A percentile compares a stretch with the other conserved stretches of the same genome.
phyloP scores from a whole-genome alignment of 2,329 filamentous ascomycete genomes.

The Rutstroemia sp. region DNA sequence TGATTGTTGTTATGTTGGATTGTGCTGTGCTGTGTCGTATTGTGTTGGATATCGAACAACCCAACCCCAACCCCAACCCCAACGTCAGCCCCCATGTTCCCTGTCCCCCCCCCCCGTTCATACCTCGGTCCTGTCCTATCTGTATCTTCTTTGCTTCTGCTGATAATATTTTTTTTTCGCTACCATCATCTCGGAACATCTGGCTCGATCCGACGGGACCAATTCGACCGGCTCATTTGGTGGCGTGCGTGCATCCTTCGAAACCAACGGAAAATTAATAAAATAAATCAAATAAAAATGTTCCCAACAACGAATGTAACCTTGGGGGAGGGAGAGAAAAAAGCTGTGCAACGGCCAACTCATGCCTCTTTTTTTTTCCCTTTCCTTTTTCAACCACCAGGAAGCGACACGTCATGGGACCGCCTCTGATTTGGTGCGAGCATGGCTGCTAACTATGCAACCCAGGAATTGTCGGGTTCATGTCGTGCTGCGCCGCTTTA shows the following conservation, averaged over 20 bases:
- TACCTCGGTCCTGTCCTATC: no score
- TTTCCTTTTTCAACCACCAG: not conserved
- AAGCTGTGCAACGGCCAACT: constrained; percentile 8
- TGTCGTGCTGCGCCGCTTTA: constrained; percentile 8
- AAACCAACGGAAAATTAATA: not conserved
- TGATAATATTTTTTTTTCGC: not conserved
- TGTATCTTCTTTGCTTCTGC: no score
- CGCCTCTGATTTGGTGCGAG: not conserved
- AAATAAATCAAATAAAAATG: no score
- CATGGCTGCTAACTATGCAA: constrained; percentile 3
- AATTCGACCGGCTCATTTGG: not conserved
- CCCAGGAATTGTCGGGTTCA: constrained; percentile 7
- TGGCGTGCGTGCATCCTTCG: not conserved
- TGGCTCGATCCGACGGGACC: not conserved
- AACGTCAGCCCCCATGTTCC: no score
- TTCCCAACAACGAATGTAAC: not conserved
- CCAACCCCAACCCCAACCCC: no score
- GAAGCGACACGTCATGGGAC: constrained; percentile 9
- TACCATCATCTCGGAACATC: constrained; percentile 5
- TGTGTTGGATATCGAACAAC: no score
- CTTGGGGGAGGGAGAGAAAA: not conserved
- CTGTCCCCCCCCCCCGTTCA: no score
- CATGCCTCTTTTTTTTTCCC: not conserved
- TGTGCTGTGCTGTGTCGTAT: no score
- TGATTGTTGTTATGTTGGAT: no score